These are phyloP conservation scores for Talaromyces nanjingensis DNA, from an alignment of 495 filamentous ascomycete species.

Conservation along the genomic window DNA sequence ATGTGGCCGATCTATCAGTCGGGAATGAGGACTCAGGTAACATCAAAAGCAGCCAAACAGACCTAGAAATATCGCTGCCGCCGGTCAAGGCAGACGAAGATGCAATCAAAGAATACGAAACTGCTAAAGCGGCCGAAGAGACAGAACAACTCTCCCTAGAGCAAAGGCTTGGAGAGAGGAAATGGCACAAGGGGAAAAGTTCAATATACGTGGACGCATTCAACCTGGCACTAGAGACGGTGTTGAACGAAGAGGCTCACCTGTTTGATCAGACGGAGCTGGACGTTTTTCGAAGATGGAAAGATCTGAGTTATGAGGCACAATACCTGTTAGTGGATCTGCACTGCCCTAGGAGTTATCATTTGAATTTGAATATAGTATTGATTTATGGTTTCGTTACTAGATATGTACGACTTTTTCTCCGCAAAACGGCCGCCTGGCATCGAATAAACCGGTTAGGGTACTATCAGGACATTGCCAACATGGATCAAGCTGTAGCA, in stretches of 20 bases:
- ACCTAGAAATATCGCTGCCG: slow-evolving; percentile 72
- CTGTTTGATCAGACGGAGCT: slow-evolving; percentile 78
- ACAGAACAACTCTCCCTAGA: slow-evolving; percentile 30
- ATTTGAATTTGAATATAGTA: background rate
- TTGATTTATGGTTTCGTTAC: slow-evolving; percentile 8
- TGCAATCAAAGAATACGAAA: slow-evolving; percentile 77
- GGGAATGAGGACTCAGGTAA: background rate
- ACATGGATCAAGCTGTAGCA: slow-evolving; percentile 57
- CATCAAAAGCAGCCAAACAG: slow-evolving; percentile 42
- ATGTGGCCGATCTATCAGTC: background rate
- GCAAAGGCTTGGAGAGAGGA: slow-evolving; percentile 44
- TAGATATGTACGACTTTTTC: slow-evolving; percentile 86
- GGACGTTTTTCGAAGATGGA: slow-evolving; percentile 72
- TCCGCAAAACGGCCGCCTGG: slow-evolving; percentile 93
- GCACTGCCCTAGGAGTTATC: background rate
- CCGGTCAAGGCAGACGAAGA: slow-evolving; percentile 57
- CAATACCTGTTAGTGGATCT: slow-evolving; percentile 71
- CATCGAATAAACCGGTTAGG: slow-evolving; percentile 71
- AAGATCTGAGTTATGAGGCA: slow-evolving; percentile 67
- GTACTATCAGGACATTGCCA: slow-evolving; percentile 76
- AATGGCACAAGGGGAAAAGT: slow-evolving; percentile 58
- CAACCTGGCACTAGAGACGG: slow-evolving; percentile 85
- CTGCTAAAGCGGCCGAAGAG: slow-evolving; percentile 34
- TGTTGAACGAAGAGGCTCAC: slow-evolving; percentile 82
- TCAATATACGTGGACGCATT: slow-evolving; percentile 98